Base-by-base conservation (phyloP, 805 yeast genomes). In the Pachysolen tannophilus region DNA sequence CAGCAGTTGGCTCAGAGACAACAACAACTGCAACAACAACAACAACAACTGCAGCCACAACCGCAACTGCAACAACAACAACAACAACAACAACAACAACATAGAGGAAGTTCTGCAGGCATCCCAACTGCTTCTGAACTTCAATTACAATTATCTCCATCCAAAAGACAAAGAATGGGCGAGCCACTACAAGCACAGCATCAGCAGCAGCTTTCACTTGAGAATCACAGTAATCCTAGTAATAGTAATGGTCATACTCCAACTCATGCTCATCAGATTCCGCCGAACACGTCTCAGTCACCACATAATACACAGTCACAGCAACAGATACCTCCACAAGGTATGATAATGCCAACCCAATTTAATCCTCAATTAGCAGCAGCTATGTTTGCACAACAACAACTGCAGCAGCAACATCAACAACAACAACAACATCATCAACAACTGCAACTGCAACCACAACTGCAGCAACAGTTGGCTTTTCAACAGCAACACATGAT, bases 61-160 rank as follows among this genome's bases (percentile, higher is more conserved):
- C 56, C 53, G 28, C 75, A 69, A 49, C 66, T 68, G 75, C 67
- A 64, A 45, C 67, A 59, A 40, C 50, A 65, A 37, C 61, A 74
- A 32, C 77, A 64, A 42, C 74, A 63, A 44, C 58, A 42, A 37
- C 53, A 42, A 21, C 50, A 42, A 16, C 58, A 44, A 32, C 53
- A 41, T 30, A 38, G 35, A 28, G 35, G 38, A 28, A 14, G 33
- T 23, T 20, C 40, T 33, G 25, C 20, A 28, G 35, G 37, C 28
- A 16, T 24, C 35, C n/a, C 40, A 38, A 19, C 21, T 38, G 3
- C 23, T 10, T 18, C 18, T 35, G 36, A 26, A 25, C 28, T 15
- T 42, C 33, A 27, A 33, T 31, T 15, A 24, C 33, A 34, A 15
- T 37, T 29, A 26, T 33, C 56, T 5, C 56, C 58, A 10, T 40